phyloP scores from a whole-genome alignment of 345 rosid genomes.

The thale cress (Arabidopsis thaliana) region TAIR10.1 NC_003075.7:12517001-12517500 shows the following conservation, averaged over 20 bases:
- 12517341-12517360: slow-evolving; percentile 63
- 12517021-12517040: slow-evolving; percentile 91
- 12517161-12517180: slow-evolving; percentile 98
- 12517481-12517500: slow-evolving; percentile 42
- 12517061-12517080: slow-evolving; percentile 58
- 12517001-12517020: slow-evolving; percentile 95
- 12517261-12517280: slow-evolving; percentile 20
- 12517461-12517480: slow-evolving; percentile 45
- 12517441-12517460: slow-evolving; percentile 33
- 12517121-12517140: slow-evolving; percentile 15
- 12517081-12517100: slow-evolving; percentile 21
- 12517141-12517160: slow-evolving; percentile 79
- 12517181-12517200: slow-evolving; percentile 97
- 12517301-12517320: slow-evolving; percentile 29
- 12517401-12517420: slow-evolving; percentile 14
- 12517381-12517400: slow-evolving; percentile 40
- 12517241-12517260: slow-evolving; percentile 11
- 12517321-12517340: slow-evolving; percentile 80
- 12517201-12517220: slow-evolving; percentile 93
- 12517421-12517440: not conserved
- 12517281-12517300: slow-evolving; percentile 18
- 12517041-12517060: slow-evolving; percentile 97
- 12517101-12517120: slow-evolving; percentile 1
- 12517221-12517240: slow-evolving; percentile 52
- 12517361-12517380: slow-evolving; percentile 54